Percentiles rank a stretch among this genome's conserved stretches.
Evolutionary conservation across 768 basidiomycete genomes (phyloP).

Genomic region (Hericium rajendrae): DNA sequence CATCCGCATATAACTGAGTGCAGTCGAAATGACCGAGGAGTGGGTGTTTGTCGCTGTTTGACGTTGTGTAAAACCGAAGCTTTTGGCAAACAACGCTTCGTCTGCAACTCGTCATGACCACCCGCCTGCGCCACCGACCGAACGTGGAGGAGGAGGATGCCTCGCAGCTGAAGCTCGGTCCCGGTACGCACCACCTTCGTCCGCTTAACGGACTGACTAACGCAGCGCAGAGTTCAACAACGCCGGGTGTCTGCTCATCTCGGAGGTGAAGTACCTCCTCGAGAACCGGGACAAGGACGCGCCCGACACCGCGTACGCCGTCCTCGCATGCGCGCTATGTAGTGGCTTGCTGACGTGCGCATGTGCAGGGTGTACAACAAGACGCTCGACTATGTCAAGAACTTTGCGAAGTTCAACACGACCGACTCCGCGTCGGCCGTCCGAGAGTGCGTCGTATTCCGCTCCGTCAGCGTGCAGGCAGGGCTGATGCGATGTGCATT

Average conservation of each 20-base stretch:
- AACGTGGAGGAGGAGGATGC: conserved; percentile 79
- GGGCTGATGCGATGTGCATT: background rate
- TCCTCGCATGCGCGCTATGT: too few relatives aligned
- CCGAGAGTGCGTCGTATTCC: conserved; percentile 29
- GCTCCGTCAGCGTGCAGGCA: background rate
- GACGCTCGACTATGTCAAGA: conserved; percentile 85
- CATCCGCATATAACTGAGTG: background rate
- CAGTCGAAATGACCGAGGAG: background rate
- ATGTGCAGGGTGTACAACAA: conserved; percentile 77
- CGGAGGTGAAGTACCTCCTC: conserved; percentile 84
- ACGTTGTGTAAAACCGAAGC: background rate
- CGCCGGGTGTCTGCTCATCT: conserved; percentile 82
- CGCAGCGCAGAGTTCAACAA: conserved; percentile 79
- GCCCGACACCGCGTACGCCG: conserved; percentile 72
- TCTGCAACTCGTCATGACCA: conserved; percentile 32
- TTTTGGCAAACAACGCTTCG: background rate
- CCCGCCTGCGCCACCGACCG: conserved; percentile 49
- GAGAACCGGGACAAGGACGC: conserved; percentile 84
- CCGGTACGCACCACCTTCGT: conserved; percentile 50
- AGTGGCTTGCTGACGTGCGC: background rate
- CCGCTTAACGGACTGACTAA: too few relatives aligned
- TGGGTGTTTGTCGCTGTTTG: background rate
- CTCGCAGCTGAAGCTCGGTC: conserved; percentile 71
- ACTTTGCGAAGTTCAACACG: conserved; percentile 83
- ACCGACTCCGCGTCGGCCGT: conserved; percentile 78